These are phyloP conservation scores for Cymbopogon flexuosus DNA, from an alignment of 202 grass and related monocot species.

Conservation along the genomic window DNA sequence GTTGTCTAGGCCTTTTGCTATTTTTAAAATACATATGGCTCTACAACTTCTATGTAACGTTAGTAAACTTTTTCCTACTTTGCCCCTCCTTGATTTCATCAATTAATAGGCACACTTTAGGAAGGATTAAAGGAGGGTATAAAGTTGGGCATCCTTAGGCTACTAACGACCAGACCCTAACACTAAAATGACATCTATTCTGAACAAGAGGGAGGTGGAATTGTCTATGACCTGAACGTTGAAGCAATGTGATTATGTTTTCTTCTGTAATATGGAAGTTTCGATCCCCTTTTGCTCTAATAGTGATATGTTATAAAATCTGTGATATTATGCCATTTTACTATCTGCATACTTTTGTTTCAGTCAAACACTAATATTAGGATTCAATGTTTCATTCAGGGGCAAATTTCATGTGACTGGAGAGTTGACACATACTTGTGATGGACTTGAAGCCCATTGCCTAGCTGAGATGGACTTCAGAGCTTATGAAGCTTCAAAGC, in stretches of 20 bases:
- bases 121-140: too few species aligned
- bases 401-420: slow-evolving; percentile 56
- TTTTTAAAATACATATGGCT: too few species aligned
- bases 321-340: slow-evolving; percentile 5
- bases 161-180: too few species aligned
- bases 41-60: too few species aligned
- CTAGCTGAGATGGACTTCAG: slow-evolving; percentile 30
- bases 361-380: slow-evolving; percentile 9
- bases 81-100: too few species aligned
- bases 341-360: background rate
- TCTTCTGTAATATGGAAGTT: background rate
- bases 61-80: too few species aligned
- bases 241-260: background rate
- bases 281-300: background rate
- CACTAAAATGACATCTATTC: too few species aligned
- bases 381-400: slow-evolving; percentile 39
- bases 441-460: slow-evolving; percentile 54
- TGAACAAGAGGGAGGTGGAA: background rate
- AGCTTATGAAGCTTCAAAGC: slow-evolving; percentile 51
- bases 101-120: too few species aligned
- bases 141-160: too few species aligned
- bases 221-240: slow-evolving; percentile 5
- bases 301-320: background rate
- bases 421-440: slow-evolving; percentile 31
- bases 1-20: too few species aligned